phyloP scores from a whole-genome alignment of 2,329 filamentous ascomycete species.

The Davidsoniella australis region DNA sequence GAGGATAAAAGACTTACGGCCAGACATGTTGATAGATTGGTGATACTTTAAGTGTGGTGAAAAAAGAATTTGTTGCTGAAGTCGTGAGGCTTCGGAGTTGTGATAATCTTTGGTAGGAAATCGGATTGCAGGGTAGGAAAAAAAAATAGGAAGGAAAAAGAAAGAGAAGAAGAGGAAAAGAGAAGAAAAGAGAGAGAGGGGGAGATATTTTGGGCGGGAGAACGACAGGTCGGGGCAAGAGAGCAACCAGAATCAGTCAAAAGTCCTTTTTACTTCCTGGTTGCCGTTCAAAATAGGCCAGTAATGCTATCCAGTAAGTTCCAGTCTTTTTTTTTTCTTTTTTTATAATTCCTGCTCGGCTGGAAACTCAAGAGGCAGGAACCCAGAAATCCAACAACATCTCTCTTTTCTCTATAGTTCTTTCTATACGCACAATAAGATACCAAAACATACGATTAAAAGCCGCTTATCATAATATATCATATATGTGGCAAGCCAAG shows the following conservation, averaged over 20 bases:
- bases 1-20: slow-evolving; percentile 12
- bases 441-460: no score
- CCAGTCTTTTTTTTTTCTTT: not conserved
- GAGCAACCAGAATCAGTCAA: slow-evolving; percentile 7
- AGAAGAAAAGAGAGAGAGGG: slow-evolving; percentile 6
- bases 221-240: not conserved
- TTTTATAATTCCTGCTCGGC: not conserved
- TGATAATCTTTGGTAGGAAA: not conserved
- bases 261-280: not conserved
- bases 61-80: not conserved
- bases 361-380: not conserved
- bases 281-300: not conserved
- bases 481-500: no score
- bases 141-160: not conserved
- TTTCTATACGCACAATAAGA: no score
- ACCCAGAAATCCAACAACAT: not conserved
- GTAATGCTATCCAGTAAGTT: not conserved
- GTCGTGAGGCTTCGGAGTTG: not conserved
- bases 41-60: not conserved
- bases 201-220: not conserved
- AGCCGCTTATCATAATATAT: no score
- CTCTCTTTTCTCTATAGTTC: no score
- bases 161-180: slow-evolving; percentile 4
- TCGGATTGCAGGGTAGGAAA: not conserved
- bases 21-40: slow-evolving; percentile 12